Conservation (phyloP, 306 rosid genomes). For the Pyrus pyrifolia region DNA sequence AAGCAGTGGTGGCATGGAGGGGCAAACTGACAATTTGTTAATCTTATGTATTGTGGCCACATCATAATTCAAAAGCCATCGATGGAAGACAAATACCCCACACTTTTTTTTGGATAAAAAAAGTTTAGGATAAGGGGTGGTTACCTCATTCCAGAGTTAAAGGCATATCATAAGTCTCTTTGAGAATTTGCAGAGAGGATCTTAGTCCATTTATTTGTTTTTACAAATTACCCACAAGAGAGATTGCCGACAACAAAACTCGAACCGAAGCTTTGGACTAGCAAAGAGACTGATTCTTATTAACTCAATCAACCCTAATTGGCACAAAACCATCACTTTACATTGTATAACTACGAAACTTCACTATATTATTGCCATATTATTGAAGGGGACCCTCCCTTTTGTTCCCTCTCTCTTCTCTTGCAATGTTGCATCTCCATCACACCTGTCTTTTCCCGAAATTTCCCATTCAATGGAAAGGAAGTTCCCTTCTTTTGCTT, state of each 20-base stretch:
- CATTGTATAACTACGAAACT: neutral
- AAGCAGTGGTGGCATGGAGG: neutral
- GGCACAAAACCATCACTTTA: neutral
- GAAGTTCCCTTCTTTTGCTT: neutral
- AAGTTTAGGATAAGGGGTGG: too few species aligned
- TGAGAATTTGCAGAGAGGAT: rapidly evolving
- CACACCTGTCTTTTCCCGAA: slow-evolving; percentile 14
- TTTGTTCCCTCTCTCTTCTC: neutral
- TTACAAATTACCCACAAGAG: too few species aligned
- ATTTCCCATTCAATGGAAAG: slow-evolving; percentile 17
- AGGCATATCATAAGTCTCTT: too few species aligned
- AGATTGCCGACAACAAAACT: rapidly evolving
- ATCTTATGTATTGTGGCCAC: neutral
- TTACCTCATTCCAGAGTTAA: too few species aligned
- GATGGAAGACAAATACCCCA: neutral
- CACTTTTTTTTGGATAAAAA: too few species aligned
- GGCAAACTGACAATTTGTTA: neutral
- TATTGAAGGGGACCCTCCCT: slow-evolving; percentile 43
- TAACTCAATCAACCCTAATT: too few species aligned
- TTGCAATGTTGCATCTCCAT: slow-evolving; percentile 13
- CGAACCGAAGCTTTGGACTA: rapidly evolving
- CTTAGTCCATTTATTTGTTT: too few species aligned
- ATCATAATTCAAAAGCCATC: neutral
- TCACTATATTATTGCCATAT: neutral
- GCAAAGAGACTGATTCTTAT: too few species aligned